Base-by-base conservation (phyloP, 2,329 filamentous ascomycete species). In the Fusarium bactridioides region DNA sequence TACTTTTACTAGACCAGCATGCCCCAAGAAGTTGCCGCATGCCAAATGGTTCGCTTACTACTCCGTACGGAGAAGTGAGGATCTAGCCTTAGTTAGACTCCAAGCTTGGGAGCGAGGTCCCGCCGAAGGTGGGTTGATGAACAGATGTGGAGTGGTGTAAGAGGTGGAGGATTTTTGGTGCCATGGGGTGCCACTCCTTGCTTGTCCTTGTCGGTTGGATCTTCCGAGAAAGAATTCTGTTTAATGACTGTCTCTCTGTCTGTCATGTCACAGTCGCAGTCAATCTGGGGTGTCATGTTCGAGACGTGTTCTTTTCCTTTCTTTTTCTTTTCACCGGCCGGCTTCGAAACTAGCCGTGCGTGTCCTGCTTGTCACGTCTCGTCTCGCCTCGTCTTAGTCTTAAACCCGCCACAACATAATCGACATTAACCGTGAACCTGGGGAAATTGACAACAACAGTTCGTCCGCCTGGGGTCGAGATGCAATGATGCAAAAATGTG, bases 61-160 rank as follows among this genome's bases (percentile, higher is more conserved):
- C 72, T 73, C 70, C 70, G 61, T 72, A 72, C 56, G 71, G 73
- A 70, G 74, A 71, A 74, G 73, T 64, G 55, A 68, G 57, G 67
- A 66, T 70, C 67, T 77, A 76, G 74, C 64, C 67, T 61, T 63
- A 67, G 72, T 70, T 77, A 74, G 74, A 69, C 64, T 55, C 50
- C 54, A 73, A 64, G 67, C 67, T 75, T 75, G 67, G 31, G 72
- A 77, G 74, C 76, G 73, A 77, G 72, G 76, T 77, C 76, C 76
- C 76, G 76, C 76, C 76, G 76, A 77, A 66, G 76, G 74, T 74
- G 76, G 74, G 74, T 77, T 70, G 75, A 74, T 72, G 74, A 69
- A 74, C 72, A 78, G 76, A 77, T 76, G 76, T 76, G 76, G 76
- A 77, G 71, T 65, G 72, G 69, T 71, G 71, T 69, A 74, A 73